Conservation (phyloP, 2,329 filamentous ascomycete species). For the Fusarium falciforme region DNA sequence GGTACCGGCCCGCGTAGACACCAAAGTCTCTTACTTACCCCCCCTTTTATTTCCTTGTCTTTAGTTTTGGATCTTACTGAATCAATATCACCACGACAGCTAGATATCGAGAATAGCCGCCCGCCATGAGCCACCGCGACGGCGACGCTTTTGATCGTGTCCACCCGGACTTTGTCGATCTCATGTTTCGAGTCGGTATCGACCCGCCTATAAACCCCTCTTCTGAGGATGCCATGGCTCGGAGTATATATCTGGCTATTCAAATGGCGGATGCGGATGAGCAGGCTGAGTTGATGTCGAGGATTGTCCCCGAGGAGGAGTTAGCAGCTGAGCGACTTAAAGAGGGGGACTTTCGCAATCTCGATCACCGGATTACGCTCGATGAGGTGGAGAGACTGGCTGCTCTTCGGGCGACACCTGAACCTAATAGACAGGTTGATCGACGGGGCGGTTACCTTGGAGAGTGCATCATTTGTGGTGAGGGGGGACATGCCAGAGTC, state of each 20-base stretch:
- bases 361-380: constrained; percentile 16
- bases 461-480: constrained; percentile 35
- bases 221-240: constrained; percentile 28
- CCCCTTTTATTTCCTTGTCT: background rate
- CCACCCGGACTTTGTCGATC: constrained; percentile 37
- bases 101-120: background rate
- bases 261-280: constrained; percentile 30
- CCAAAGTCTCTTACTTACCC: background rate
- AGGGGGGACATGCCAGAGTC: constrained; percentile 1
- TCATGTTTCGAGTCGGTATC: constrained; percentile 19
- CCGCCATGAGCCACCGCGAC: constrained; percentile 1
- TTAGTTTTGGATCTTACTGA: background rate
- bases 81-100: background rate
- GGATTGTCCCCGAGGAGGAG: constrained; percentile 41
- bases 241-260: constrained; percentile 30
- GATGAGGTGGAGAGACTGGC: constrained; percentile 25
- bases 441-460: background rate
- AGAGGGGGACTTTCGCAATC: constrained; percentile 19
- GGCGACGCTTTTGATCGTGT: constrained; percentile 19
- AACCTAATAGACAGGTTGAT: background rate
- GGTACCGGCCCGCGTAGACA: background rate
- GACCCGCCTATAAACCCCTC: constrained; percentile 7
- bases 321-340: constrained; percentile 19
- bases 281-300: constrained; percentile 32
- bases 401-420: background rate